Base-by-base conservation (phyloP, 257 asterid genomes). In the Asclepias syriaca region DNA sequence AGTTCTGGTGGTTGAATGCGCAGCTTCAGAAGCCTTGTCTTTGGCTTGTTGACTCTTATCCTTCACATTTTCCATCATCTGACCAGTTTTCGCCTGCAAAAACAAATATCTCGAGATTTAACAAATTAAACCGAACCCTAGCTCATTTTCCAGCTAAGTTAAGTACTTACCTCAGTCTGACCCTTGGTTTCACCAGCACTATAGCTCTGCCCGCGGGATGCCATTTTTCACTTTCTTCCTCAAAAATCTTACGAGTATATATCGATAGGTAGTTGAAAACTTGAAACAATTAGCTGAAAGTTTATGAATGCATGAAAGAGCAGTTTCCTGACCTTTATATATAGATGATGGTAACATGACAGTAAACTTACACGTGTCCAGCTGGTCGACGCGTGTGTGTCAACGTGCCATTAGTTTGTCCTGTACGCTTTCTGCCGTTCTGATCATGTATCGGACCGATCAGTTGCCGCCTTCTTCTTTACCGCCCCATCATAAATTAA, bases 101-200 rank as follows among this genome's bases (percentile, higher is more conserved):
- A 8, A 15, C 22, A 64, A 68, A 27, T 3, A 18, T 0, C 37
- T 21, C 32, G 37, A 59, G 19, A 43, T 39, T 50, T 9, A 59
- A 16, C 16, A 5, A 46, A 9, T 4, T 5, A 0, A 11, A 14
- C 50, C 14, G 5, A 21, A 3, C 16, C 5, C 16, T 2, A 48
- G 4, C 53, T 2, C 53, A 12, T 48, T 48, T 48, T 48, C 53
- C 0, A 48, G 53, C 48, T 43, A 8, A 8, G 48, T 1, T 5
- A 10, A 65, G 16, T 2, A 34, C 0, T 24, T 59, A 88, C 98
- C 96, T 89, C 84, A 67, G 91, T 75, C 4, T 75, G 96, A 68
- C 91, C 97, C 85, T 89, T 89, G 87, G 96, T 87, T 83, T 91
- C 98, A 21, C 96, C 97, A 56, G 95, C 90, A 50, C 18, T 81